phyloP scores from a whole-genome alignment of 176 grass and related monocot species.

The Oryza coarctata region DNA sequence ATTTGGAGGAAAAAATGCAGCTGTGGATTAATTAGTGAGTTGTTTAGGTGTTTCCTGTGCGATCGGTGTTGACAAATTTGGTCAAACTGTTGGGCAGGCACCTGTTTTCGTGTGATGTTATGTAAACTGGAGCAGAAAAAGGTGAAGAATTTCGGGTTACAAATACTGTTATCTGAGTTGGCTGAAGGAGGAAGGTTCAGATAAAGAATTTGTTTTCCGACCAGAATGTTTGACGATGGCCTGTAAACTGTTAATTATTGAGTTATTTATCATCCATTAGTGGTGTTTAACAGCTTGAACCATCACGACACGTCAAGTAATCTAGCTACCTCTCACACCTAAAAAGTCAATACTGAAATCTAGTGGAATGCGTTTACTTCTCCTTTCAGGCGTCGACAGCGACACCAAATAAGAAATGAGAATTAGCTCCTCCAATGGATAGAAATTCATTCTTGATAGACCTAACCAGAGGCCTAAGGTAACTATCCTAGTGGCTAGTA shows the following conservation, averaged over 20 bases:
- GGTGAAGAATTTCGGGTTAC: background rate
- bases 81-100: background rate
- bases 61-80: background rate
- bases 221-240: background rate
- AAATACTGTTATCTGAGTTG: background rate
- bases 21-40: background rate
- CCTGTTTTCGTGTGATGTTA: background rate
- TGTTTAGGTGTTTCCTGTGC: background rate
- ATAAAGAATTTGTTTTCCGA: background rate
- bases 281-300: background rate
- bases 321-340: background rate
- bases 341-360: constrained; percentile 2
- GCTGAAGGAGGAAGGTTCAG: background rate
- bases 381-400: constrained; percentile 23
- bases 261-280: background rate
- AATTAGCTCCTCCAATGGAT: constrained; percentile 4
- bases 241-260: background rate
- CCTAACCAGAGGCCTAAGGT: background rate
- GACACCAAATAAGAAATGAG: background rate
- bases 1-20: background rate
- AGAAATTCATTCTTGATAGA: background rate
- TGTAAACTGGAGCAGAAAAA: background rate
- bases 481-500: background rate
- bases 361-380: constrained; percentile 29
- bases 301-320: background rate